These are phyloP conservation scores for Sungouiella thailandica DNA, from an alignment of 805 yeast species.

Conservation along the genomic window DNA sequence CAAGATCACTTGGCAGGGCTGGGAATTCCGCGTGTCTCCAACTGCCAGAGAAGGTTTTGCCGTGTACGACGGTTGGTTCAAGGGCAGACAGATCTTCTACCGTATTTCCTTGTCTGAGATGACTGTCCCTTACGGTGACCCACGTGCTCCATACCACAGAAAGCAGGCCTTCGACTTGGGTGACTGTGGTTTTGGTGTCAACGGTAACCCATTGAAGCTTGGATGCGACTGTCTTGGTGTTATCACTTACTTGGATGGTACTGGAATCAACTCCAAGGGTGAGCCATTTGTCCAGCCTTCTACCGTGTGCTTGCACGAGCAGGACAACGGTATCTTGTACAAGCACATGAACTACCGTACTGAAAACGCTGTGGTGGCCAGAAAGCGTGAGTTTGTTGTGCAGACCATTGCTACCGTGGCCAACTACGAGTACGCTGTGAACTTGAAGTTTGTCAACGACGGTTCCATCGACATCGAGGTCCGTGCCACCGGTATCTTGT, in stretches of 20 bases:
- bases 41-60: conserved; percentile 79
- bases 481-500: conserved; percentile 82
- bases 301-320: conserved; percentile 78
- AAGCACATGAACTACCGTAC: conserved; percentile 81
- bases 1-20: conserved; percentile 73
- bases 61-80: conserved; percentile 64
- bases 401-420: conserved; percentile 84
- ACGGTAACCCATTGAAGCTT: conserved; percentile 60
- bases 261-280: conserved; percentile 54
- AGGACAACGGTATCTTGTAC: conserved; percentile 69
- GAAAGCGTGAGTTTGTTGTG: conserved; percentile 74
- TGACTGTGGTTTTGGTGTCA: conserved; percentile 77
- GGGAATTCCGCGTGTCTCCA: conserved; percentile 71
- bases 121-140: conserved; percentile 88
- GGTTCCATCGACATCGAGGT: conserved; percentile 76
- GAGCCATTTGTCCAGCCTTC: conserved; percentile 58
- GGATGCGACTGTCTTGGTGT: conserved; percentile 85
- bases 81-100: conserved; percentile 72
- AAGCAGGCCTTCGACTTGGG: conserved; percentile 86
- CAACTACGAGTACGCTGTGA: conserved; percentile 74
- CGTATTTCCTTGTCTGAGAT: conserved; percentile 72
- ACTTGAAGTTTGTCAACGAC: conserved; percentile 68
- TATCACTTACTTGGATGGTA: conserved; percentile 66
- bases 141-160: conserved; percentile 78
- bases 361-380: conserved; percentile 60